Percentiles rank a stretch among this genome's conserved stretches.
These are phyloP conservation scores for Chalciporus sp. DNA, from an alignment of 1,284 basidiomycete species.

Conservation along the genomic window DNA sequence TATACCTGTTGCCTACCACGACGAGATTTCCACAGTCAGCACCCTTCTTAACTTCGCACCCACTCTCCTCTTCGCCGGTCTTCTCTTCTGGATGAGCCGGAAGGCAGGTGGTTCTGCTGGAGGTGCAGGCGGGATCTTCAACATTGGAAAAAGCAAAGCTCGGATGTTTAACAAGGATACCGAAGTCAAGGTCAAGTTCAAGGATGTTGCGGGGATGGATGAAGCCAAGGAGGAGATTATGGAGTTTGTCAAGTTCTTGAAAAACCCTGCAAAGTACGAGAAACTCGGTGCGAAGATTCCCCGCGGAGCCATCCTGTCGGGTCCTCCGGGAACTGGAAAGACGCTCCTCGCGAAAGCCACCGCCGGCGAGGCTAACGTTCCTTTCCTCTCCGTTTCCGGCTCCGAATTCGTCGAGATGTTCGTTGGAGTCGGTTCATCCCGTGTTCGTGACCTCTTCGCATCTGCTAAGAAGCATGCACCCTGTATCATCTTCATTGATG, in stretches of 20 bases:
- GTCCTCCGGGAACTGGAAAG: slow-evolving; percentile 98
- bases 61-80: slow-evolving; percentile 87
- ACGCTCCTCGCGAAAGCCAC: slow-evolving; percentile 98
- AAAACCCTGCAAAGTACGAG: slow-evolving; percentile 94
- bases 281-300: slow-evolving; percentile 98
- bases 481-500: slow-evolving; percentile 97
- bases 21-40: slow-evolving; percentile 86
- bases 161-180: slow-evolving; percentile 98
- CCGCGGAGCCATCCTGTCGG: slow-evolving; percentile 96
- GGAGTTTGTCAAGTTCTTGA: slow-evolving; percentile 99
- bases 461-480: slow-evolving; percentile 98
- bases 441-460: slow-evolving; percentile 96
- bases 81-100: slow-evolving; percentile 89
- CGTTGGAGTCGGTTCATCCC: slow-evolving; percentile 97
- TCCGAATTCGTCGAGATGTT: slow-evolving; percentile 99
- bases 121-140: slow-evolving; percentile 91
- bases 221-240: slow-evolving; percentile 99
- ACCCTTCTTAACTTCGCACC: slow-evolving; percentile 93
- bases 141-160: slow-evolving; percentile 94
- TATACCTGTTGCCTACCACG: slow-evolving; percentile 96
- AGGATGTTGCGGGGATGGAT: slow-evolving; percentile 98
- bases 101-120: slow-evolving; percentile 66
- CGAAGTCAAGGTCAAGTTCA: slow-evolving; percentile 92
- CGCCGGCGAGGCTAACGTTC: slow-evolving; percentile 95
- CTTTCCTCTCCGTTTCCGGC: slow-evolving; percentile 97